Percentiles rank a stretch among this genome's conserved stretches.
These are phyloP conservation scores for Rhodocollybia butyracea DNA, from an alignment of 768 basidiomycete species.

Conservation along the genomic window DNA sequence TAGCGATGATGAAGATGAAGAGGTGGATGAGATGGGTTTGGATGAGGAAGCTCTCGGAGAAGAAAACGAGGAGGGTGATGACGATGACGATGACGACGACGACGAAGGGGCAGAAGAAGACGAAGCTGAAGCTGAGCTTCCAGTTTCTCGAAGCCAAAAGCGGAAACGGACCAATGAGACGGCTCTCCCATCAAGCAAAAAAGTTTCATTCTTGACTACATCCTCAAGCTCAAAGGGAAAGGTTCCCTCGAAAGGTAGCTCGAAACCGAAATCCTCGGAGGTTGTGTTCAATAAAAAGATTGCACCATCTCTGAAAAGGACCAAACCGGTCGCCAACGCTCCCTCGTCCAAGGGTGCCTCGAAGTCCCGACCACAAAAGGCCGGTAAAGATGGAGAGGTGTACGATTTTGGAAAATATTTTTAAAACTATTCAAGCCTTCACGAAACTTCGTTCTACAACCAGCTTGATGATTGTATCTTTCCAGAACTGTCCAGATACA, in stretches of 20 bases:
- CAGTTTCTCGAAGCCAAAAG: conserved; percentile 39
- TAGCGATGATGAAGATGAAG: conserved; percentile 31
- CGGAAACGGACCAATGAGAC: conserved; percentile 37
- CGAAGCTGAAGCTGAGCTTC: conserved; percentile 26
- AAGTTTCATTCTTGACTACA: conserved; percentile 47
- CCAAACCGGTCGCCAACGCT: conserved; percentile 34
- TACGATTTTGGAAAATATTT: conserved; percentile 66
- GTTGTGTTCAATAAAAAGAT: background rate
- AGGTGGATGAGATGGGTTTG: conserved; percentile 31
- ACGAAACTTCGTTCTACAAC: too few species aligned
- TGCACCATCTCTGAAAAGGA: conserved; percentile 5
- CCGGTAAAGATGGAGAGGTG: conserved; percentile 29
- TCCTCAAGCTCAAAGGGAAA: conserved; percentile 10
- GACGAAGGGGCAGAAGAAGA: conserved; percentile 37
- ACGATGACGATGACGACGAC: conserved; percentile 35
- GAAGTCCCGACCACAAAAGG: conserved; percentile 23
- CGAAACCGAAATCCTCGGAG: background rate
- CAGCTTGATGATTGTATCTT: too few species aligned
- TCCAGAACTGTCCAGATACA: too few species aligned
- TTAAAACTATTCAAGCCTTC: conserved; percentile 15
- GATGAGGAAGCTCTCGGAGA: conserved; percentile 31
- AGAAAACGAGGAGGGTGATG: conserved; percentile 32
- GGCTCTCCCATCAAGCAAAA: conserved; percentile 38
- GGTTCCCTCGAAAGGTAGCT: background rate
- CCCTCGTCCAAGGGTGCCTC: too few species aligned